These are phyloP conservation scores for Didymella exigua DNA, from an alignment of 2,329 filamentous ascomycete species.

Conservation along the genomic window DNA sequence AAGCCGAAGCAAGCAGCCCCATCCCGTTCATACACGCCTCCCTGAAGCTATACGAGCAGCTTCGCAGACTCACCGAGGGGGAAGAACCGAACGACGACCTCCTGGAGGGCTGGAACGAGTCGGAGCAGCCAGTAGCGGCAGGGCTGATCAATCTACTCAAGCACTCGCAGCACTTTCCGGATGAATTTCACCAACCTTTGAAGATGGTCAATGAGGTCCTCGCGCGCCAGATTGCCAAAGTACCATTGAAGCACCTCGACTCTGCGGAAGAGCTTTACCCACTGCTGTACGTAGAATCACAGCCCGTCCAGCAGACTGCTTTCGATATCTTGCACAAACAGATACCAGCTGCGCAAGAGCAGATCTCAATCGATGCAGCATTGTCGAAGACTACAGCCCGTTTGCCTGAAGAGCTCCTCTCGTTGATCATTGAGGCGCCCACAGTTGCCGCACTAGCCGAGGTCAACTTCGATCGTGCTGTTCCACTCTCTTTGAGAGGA, in stretches of 20 bases:
- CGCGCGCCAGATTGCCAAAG: constrained; percentile 68
- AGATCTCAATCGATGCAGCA: constrained; percentile 77
- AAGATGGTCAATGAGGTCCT: constrained; percentile 78
- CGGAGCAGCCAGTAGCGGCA: constrained; percentile 60
- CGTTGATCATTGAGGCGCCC: constrained; percentile 79
- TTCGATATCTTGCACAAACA: constrained; percentile 80
- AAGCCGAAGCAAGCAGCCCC: constrained; percentile 29
- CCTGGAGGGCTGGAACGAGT: constrained; percentile 71
- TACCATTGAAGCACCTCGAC: constrained; percentile 66
- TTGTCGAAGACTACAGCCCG: constrained; percentile 73
- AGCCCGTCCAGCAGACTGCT: constrained; percentile 76
- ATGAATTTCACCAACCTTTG: constrained; percentile 67
- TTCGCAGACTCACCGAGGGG: constrained; percentile 62
- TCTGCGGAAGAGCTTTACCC: constrained; percentile 74
- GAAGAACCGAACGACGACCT: constrained; percentile 86
- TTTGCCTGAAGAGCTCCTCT: constrained; percentile 83
- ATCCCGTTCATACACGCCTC: constrained; percentile 71
- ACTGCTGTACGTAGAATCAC: constrained; percentile 75
- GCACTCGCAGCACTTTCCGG: constrained; percentile 55
- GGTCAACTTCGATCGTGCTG: constrained; percentile 66
- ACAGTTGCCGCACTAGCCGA: constrained; percentile 70
- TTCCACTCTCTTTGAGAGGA: constrained; percentile 72
- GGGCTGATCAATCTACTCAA: constrained; percentile 70
- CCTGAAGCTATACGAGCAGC: constrained; percentile 68
- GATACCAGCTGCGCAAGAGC: constrained; percentile 78